These are phyloP conservation scores for Peterozyma toletana DNA, from an alignment of 805 yeast genomes.

Conservation along the genomic window DNA sequence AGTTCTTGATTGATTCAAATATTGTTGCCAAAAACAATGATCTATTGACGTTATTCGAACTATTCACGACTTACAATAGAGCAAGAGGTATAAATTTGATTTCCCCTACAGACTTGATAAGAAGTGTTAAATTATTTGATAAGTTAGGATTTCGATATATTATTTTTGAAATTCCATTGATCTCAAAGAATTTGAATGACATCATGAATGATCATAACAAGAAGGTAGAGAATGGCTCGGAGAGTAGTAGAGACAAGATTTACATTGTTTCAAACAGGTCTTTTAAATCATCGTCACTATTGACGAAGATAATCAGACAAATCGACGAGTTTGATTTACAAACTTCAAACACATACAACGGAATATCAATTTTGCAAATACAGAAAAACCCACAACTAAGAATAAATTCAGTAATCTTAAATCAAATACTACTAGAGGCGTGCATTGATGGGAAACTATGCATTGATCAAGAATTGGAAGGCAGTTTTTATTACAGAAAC, in stretches of 20 bases:
- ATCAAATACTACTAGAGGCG: slow-evolving; percentile 17
- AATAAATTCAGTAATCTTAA: slow-evolving; percentile 21
- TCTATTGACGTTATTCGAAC: slow-evolving; percentile 51
- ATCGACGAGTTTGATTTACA: background rate
- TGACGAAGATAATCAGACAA: slow-evolving; percentile 13
- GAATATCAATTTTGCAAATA: slow-evolving; percentile 19
- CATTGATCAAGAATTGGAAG: slow-evolving; percentile 21
- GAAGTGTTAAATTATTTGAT: slow-evolving; percentile 53
- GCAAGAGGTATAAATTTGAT: slow-evolving; percentile 61
- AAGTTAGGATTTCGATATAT: slow-evolving; percentile 25
- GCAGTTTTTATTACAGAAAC: slow-evolving; percentile 22
- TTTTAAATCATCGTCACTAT: slow-evolving; percentile 15
- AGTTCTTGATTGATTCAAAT: slow-evolving; percentile 43
- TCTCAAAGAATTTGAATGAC: slow-evolving; percentile 25
- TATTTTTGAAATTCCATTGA: slow-evolving; percentile 42
- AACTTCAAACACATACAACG: slow-evolving; percentile 8
- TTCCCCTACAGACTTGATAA: slow-evolving; percentile 59
- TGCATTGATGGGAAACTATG: slow-evolving; percentile 17
- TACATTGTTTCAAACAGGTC: slow-evolving; percentile 19
- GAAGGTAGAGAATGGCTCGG: slow-evolving; percentile 18
- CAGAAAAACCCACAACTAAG: slow-evolving; percentile 14
- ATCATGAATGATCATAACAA: slow-evolving; percentile 19
- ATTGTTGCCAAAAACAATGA: slow-evolving; percentile 48
- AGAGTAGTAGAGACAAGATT: slow-evolving; percentile 8
- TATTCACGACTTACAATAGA: slow-evolving; percentile 58